Evolutionary conservation across 345 rosid genomes (phyloP).

Genomic region (Combretum micranthum): DNA sequence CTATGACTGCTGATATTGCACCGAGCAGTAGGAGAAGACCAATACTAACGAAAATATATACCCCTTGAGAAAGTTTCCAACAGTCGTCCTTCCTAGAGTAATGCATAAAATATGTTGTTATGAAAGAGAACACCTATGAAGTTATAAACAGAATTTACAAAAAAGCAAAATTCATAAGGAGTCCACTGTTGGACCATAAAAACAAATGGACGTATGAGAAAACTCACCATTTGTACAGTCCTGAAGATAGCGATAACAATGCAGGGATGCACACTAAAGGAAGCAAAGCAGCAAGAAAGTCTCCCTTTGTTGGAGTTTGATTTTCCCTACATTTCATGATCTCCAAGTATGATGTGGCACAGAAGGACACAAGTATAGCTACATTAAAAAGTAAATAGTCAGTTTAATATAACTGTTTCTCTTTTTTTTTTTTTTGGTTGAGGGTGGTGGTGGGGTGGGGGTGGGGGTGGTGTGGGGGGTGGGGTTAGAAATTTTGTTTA

Average conservation of each 20-base stretch:
- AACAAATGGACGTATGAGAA: slow-evolving; percentile 4
- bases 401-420: no score
- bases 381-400: slow-evolving; percentile 16
- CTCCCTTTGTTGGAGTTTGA: slow-evolving; percentile 75
- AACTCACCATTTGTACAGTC: slow-evolving; percentile 89
- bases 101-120: background rate
- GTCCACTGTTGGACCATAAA: no score
- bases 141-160: background rate
- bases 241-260: slow-evolving; percentile 73
- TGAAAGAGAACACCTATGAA: background rate
- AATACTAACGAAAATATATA: slow-evolving; percentile 65
- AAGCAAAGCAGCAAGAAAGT: slow-evolving; percentile 95
- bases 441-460: no score
- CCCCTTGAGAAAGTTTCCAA: slow-evolving; percentile 95
- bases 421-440: no score
- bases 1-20: slow-evolving; percentile 84
- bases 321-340: slow-evolving; percentile 81
- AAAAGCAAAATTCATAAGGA: background rate
- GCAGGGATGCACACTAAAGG: slow-evolving; percentile 97
- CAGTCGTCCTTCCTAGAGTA: slow-evolving; percentile 85
- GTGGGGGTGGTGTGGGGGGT: no score
- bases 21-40: slow-evolving; percentile 94
- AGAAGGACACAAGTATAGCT: slow-evolving; percentile 93
- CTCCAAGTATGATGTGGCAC: slow-evolving; percentile 87
- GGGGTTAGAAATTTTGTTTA: no score